These are phyloP conservation scores for Actinomucor elegans DNA, from an alignment of 371 early-diverging fungal species.

Conservation along the genomic window DNA sequence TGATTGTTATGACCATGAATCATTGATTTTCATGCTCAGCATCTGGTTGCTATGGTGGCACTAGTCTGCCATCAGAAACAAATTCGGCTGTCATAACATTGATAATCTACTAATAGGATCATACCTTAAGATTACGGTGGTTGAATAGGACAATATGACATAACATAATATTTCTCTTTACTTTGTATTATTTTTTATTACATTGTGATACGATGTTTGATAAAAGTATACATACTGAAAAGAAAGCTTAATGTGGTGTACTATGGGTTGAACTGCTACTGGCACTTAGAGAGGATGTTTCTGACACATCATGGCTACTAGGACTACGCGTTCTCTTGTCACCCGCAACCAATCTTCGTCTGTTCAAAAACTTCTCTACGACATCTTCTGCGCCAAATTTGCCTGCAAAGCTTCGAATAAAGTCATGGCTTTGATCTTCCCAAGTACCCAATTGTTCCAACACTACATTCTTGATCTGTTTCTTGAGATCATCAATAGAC, in stretches of 20 bases:
- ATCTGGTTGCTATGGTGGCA: no score
- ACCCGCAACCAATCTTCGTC: conserved; percentile 19
- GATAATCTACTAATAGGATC: no score
- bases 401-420: conserved; percentile 66
- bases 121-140: no score
- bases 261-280: background rate
- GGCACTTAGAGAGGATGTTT: conserved; percentile 3
- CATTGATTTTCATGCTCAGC: no score
- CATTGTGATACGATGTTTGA: background rate
- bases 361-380: conserved; percentile 36
- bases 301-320: conserved; percentile 8
- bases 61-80: no score
- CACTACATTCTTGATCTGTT: conserved; percentile 65
- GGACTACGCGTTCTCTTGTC: conserved; percentile 16
- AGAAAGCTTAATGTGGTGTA: background rate
- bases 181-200: background rate
- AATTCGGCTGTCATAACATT: no score
- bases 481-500: conserved; percentile 60
- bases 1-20: no score
- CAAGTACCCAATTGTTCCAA: conserved; percentile 61
- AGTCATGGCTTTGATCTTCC: conserved; percentile 71
- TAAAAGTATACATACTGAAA: background rate
- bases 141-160: background rate
- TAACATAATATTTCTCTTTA: background rate
- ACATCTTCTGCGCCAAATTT: conserved; percentile 67